Conservation (phyloP, 2,329 filamentous ascomycete genomes). For the Diaporthe eres region DNA sequence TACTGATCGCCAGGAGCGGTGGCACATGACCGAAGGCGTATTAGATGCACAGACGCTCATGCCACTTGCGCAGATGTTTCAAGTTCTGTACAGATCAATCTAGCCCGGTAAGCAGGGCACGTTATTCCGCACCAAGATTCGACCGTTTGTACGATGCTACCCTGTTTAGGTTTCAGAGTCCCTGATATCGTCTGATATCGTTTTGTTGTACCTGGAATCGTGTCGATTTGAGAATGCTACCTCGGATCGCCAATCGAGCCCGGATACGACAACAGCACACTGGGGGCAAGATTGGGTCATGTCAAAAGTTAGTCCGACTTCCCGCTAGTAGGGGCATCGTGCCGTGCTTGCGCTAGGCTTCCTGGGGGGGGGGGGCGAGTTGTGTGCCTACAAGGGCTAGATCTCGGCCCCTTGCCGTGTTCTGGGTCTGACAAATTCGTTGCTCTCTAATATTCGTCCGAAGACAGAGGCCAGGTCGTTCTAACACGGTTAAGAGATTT, state of each 20-base stretch:
- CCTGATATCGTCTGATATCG: conserved; percentile 22
- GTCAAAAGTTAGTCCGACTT: neutral
- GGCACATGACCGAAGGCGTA: neutral
- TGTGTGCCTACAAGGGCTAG: neutral
- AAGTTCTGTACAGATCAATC: neutral
- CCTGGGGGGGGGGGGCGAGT: neutral
- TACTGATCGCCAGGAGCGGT: neutral
- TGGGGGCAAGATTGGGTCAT: neutral
- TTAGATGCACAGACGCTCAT: conserved; percentile 12
- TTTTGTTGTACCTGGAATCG: neutral
- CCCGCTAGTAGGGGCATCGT: neutral
- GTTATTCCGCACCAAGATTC: conserved; percentile 17
- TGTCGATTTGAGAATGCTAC: conserved; percentile 9
- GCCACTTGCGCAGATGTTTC: conserved; percentile 2
- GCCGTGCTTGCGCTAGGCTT: neutral
- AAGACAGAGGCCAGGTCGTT: neutral
- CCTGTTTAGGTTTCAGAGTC: conserved; percentile 10
- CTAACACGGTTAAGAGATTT: no score
- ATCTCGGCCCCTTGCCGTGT: neutral
- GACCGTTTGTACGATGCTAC: neutral
- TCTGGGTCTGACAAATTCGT: neutral
- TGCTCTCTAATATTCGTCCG: neutral
- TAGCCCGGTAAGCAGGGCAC: neutral
- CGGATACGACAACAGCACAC: neutral
- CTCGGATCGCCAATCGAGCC: conserved; percentile 14